phyloP scores from a whole-genome alignment of 129 eudicot genomes.

The Lactuca sativa region DNA sequence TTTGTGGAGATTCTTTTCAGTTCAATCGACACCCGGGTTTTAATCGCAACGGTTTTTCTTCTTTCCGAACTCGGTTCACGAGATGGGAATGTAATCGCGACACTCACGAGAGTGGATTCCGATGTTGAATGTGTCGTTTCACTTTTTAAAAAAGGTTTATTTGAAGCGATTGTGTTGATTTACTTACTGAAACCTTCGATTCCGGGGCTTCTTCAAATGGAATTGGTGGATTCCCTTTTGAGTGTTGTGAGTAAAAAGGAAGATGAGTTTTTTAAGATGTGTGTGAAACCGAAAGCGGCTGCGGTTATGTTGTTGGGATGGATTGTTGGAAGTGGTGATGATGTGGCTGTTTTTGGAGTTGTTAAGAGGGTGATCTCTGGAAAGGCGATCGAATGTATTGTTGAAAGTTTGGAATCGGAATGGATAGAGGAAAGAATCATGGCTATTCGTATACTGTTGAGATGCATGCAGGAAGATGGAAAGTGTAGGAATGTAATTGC shows the following conservation, averaged over 20 bases:
- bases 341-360: constrained; percentile 33
- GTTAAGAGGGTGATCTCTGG: constrained; percentile 42
- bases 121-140: constrained; percentile 71
- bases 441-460: constrained; percentile 59
- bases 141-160: constrained; percentile 66
- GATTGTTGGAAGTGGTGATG: constrained; percentile 51
- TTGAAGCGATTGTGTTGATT: constrained; percentile 69
- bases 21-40: constrained; percentile 55
- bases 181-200: constrained; percentile 49
- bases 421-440: constrained; percentile 52
- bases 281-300: constrained; percentile 61
- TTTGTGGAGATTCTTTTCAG: constrained; percentile 75
- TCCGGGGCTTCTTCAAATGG: constrained; percentile 51
- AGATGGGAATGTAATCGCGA: constrained; percentile 51
- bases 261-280: constrained; percentile 51
- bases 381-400: constrained; percentile 43
- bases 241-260: constrained; percentile 34
- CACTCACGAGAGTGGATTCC: constrained; percentile 68
- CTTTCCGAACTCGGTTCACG: constrained; percentile 71
- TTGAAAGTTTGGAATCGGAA: constrained; percentile 48
- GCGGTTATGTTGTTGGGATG: constrained; percentile 50
- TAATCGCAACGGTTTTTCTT: constrained; percentile 57
- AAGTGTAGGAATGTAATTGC: constrained; percentile 68
- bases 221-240: constrained; percentile 46
- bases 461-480: constrained; percentile 72